Percentiles rank a stretch among this genome's conserved stretches.
Conservation (phyloP, 2,329 filamentous ascomycete species). For the Aspergillus sojae region DNA sequence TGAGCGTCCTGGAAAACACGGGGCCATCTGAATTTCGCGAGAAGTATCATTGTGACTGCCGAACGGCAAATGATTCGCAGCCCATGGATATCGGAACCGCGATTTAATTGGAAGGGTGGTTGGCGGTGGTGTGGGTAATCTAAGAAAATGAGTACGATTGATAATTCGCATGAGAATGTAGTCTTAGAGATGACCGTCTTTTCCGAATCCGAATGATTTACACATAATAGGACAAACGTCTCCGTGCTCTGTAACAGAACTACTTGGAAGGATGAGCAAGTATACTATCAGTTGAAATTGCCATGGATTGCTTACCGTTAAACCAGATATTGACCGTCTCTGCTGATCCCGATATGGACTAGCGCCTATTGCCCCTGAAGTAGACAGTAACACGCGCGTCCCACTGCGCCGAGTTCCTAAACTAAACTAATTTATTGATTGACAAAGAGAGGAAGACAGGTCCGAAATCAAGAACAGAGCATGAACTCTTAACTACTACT, state of each 20-base stretch:
- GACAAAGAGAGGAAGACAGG: conserved; percentile 3
- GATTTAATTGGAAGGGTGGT: conserved; percentile 23
- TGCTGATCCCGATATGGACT: conserved; percentile 3
- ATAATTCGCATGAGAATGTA: not conserved
- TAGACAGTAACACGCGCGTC: conserved; percentile 10
- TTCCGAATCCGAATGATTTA: not conserved
- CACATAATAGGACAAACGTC: not conserved
- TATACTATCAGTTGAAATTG: not conserved
- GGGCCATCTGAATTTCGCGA: conserved; percentile 61
- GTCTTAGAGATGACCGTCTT: too few relatives aligned
- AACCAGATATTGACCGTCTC: not conserved
- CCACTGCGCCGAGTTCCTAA: conserved; percentile 7
- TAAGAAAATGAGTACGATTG: not conserved
- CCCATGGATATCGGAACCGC: conserved; percentile 31
- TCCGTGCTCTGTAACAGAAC: not conserved
- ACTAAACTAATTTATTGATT: conserved; percentile 5
- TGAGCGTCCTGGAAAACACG: conserved; percentile 52
- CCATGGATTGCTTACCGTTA: too few relatives aligned
- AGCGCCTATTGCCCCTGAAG: conserved; percentile 11
- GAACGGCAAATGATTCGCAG: conserved; percentile 14
- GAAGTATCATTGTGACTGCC: conserved; percentile 67
- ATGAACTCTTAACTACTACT: conserved; percentile 1
- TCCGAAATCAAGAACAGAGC: not conserved
- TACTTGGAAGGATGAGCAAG: not conserved
- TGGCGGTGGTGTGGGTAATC: not conserved